Evolutionary conservation across 192 early-diverging fungal genomes (phyloP).

Genomic region (Coemansia pectinata): DNA sequence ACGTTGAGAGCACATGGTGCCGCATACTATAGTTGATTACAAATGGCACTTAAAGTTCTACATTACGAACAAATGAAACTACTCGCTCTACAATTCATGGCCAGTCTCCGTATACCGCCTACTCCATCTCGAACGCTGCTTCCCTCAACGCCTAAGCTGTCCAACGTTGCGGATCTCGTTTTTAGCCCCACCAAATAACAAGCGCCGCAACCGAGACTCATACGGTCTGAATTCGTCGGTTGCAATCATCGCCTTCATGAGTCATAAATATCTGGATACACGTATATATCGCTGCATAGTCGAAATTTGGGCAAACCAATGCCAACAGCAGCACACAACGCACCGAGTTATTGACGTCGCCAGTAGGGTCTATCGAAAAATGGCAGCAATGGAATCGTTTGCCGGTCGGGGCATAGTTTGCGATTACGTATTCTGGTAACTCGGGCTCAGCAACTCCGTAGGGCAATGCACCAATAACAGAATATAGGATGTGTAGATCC

Average conservation of each 20-base stretch:
- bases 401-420: not conserved
- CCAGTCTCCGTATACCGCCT: too few species aligned
- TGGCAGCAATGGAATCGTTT: not conserved
- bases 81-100: not conserved
- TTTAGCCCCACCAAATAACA: not conserved
- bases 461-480: not conserved
- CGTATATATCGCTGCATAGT: not conserved
- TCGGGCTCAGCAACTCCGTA: not conserved
- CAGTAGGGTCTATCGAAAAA: not conserved
- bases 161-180: not conserved
- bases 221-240: not conserved
- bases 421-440: not conserved
- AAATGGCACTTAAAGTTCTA: not conserved
- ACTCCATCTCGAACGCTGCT: not conserved
- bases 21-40: not conserved
- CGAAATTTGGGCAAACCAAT: not conserved
- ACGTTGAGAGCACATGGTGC: not conserved
- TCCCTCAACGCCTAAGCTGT: not conserved
- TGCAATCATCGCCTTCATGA: not conserved
- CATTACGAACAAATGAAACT: too few species aligned
- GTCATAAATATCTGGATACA: not conserved
- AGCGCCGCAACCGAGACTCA: not conserved
- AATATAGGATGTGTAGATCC: not conserved
- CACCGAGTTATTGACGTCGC: not conserved
- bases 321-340: not conserved